phyloP scores from a whole-genome alignment of 2,329 filamentous ascomycete genomes.

The Alternaria sp. region DNA sequence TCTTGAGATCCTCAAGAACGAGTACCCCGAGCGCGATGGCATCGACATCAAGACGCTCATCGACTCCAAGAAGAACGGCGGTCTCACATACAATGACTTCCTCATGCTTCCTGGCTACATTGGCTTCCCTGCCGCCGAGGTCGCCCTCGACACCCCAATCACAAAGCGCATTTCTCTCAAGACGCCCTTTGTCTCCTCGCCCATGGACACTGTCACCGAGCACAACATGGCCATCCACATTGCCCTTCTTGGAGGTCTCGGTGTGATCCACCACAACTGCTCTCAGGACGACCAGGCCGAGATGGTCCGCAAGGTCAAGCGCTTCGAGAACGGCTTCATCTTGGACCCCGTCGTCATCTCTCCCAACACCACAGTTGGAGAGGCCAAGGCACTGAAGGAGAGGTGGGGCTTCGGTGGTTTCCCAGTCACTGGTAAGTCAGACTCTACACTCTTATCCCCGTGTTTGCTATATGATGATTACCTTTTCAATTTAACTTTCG shows the following conservation, averaged over 20 bases:
- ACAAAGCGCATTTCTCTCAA: conserved; percentile 96
- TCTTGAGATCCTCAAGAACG: conserved; percentile 75
- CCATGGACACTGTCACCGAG: conserved; percentile 99
- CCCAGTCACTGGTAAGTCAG: conserved; percentile 88
- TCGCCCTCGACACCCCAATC: conserved; percentile 85
- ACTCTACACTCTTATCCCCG: conserved; percentile 14
- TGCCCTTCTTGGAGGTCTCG: conserved; percentile 83
- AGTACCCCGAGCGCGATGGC: conserved; percentile 83
- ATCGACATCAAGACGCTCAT: conserved; percentile 85
- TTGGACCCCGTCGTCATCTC: conserved; percentile 91
- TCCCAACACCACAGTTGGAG: conserved; percentile 84
- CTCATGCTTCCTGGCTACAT: conserved; percentile 96
- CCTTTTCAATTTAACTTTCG: conserved; percentile 92
- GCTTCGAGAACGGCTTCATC: conserved; percentile 99
- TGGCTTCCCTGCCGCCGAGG: conserved; percentile 91
- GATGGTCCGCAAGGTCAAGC: conserved; percentile 99
- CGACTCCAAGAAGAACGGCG: conserved; percentile 89
- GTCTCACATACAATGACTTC: conserved; percentile 99
- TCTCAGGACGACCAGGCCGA: conserved; percentile 95
- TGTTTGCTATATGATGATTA: conserved; percentile 73
- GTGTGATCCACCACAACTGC: conserved; percentile 99
- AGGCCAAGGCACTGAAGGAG: conserved; percentile 91
- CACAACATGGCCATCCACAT: conserved; percentile 99
- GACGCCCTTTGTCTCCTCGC: conserved; percentile 95
- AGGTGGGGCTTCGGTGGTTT: conserved; percentile 99